A percentile compares a stretch with the other conserved stretches of the same genome.
Evolutionary conservation across 2,329 filamentous ascomycete species (phyloP).

Genomic region (Aspergillus ibericus): DNA sequence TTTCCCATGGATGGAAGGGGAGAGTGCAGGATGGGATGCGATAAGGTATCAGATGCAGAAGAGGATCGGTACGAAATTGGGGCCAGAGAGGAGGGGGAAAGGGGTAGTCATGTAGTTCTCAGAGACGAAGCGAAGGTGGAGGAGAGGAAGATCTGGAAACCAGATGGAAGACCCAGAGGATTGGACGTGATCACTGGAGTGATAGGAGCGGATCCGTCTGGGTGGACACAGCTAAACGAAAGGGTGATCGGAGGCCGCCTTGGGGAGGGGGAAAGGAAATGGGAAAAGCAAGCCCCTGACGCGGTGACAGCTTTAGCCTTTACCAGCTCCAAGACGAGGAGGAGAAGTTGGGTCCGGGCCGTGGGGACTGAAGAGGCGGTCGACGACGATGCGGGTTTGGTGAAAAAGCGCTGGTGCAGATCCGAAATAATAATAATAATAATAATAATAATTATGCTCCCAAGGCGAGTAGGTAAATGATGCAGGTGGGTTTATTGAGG

Average conservation of each 20-base stretch:
- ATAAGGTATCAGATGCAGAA: constrained; percentile 9
- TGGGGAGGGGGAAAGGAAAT: constrained; percentile 10
- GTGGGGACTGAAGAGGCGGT: constrained; percentile 32
- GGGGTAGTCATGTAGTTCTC: constrained; percentile 29
- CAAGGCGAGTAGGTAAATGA: constrained; percentile 9
- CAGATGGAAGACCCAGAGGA: constrained; percentile 30
- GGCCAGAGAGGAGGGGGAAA: constrained; percentile 23
- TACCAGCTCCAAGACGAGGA: constrained; percentile 25
- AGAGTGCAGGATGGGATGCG: constrained; percentile 22
- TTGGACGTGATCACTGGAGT: constrained; percentile 32
- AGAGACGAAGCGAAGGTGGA: constrained; percentile 27
- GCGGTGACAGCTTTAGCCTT: constrained; percentile 38
- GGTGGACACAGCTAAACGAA: constrained; percentile 33
- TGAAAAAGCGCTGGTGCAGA: constrained; percentile 22
- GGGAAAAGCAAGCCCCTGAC: constrained; percentile 32
- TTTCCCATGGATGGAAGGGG: constrained; percentile 28
- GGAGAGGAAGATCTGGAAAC: constrained; percentile 29
- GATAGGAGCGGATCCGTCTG: constrained; percentile 40
- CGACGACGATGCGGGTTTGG: constrained; percentile 22
- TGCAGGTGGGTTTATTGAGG: constrained; percentile 22
- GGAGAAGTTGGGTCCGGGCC: constrained; percentile 22
- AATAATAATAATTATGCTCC: constrained; percentile 12
- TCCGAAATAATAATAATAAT: constrained; percentile 20
- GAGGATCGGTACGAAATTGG: constrained; percentile 18
- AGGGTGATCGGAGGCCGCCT: constrained; percentile 21